Evolutionary conservation across 176 grass and related monocot species (phyloP).

Genomic region (Ensete glaucum): DNA sequence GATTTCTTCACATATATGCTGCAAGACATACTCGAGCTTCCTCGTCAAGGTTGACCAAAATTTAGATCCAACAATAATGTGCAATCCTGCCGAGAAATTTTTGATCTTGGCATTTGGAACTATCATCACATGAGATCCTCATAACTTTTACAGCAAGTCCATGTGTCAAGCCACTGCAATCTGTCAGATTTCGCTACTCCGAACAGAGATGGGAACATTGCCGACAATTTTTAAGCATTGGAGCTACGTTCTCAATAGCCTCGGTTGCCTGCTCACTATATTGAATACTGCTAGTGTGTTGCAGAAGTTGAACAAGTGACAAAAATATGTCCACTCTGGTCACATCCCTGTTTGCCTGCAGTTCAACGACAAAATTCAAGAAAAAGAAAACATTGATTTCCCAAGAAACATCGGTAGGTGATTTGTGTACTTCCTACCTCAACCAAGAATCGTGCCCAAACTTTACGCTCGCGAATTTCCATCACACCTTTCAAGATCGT

Average conservation of each 20-base stretch:
- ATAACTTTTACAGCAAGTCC: no score
- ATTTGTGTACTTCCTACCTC: conserved; percentile 40
- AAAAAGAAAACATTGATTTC: conserved; percentile 4
- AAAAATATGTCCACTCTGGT: conserved; percentile 98
- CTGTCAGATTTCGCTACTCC: conserved; percentile 32
- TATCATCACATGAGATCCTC: no score
- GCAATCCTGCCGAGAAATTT: no score
- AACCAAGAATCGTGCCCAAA: conserved; percentile 83
- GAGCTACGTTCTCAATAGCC: conserved; percentile 48
- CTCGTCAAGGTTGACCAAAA: neutral
- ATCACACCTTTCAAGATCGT: conserved; percentile 94
- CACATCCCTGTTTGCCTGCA: conserved; percentile 86
- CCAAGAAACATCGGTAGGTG: neutral
- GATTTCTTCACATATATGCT: no score
- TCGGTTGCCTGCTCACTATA: conserved; percentile 48
- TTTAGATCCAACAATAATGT: neutral
- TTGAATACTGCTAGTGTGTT: conserved; percentile 64
- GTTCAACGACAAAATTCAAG: conserved; percentile 12
- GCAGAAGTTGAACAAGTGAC: conserved; percentile 81
- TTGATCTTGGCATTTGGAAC: no score
- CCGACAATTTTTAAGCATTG: conserved; percentile 53
- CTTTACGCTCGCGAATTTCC: conserved; percentile 78
- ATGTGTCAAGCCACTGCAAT: conserved; percentile 5
- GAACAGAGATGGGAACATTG: conserved; percentile 51
- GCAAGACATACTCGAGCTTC: neutral